These are phyloP conservation scores for Ogataea hybrid DNA, from an alignment of 1,139 yeast genomes.

Conservation along the genomic window DNA sequence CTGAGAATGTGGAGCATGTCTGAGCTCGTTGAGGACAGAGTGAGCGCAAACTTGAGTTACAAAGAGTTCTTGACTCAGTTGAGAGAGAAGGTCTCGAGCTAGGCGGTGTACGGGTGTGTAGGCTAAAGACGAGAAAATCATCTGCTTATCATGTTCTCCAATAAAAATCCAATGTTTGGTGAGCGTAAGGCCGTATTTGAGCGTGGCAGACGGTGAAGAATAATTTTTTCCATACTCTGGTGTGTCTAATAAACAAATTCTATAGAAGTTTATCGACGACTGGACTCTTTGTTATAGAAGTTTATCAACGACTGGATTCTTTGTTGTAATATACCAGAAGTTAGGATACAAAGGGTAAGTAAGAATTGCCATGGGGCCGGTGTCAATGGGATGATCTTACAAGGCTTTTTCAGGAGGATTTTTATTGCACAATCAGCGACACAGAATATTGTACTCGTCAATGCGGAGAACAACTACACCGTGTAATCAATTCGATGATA, in stretches of 20 bases:
- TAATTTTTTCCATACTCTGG: conserved; percentile 4
- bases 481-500: too few relatives aligned
- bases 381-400: not conserved
- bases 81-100: conserved; percentile 45
- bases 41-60: conserved; percentile 65
- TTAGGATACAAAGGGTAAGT: conserved; percentile 7
- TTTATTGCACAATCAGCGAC: not conserved
- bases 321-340: conserved; percentile 4
- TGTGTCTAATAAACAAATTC: conserved; percentile 8
- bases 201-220: conserved; percentile 10
- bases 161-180: conserved; percentile 11
- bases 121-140: not conserved
- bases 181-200: conserved; percentile 6
- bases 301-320: conserved; percentile 6
- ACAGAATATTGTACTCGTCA: not conserved
- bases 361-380: not conserved
- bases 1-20: conserved; percentile 92
- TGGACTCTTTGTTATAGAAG: too few relatives aligned
- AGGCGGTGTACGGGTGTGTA: conserved; percentile 12
- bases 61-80: conserved; percentile 76
- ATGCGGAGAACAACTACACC: too few relatives aligned
- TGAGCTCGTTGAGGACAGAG: conserved; percentile 86
- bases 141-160: conserved; percentile 7
- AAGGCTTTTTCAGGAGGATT: not conserved
- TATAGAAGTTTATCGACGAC: conserved; percentile 7